Conservation (phyloP, 306 rosid species). For the Gillenia trifoliata region DNA sequence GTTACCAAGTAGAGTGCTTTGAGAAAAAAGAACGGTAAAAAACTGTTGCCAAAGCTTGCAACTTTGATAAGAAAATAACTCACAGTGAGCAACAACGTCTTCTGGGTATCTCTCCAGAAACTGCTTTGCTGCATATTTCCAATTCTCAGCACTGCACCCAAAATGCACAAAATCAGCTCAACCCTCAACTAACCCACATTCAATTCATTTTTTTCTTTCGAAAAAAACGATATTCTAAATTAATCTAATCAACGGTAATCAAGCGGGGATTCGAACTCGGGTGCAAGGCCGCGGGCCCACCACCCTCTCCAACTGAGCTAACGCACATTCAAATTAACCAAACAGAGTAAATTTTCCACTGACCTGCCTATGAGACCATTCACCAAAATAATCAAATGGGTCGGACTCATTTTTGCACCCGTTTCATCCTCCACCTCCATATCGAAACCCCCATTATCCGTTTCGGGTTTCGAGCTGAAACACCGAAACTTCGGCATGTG, state of each 20-base stretch:
- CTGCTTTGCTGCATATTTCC: conserved; percentile 77
- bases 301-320: background rate
- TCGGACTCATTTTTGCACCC: conserved; percentile 35
- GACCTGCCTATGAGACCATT: conserved; percentile 86
- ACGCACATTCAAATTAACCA: background rate
- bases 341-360: background rate
- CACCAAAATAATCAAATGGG: conserved; percentile 71
- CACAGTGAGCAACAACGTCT: conserved; percentile 75
- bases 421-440: conserved; percentile 43
- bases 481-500: conserved; percentile 47
- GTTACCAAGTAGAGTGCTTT: background rate
- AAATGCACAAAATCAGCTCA: background rate
- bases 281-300: background rate
- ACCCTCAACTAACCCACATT: background rate
- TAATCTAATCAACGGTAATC: too few species aligned
- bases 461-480: conserved; percentile 37
- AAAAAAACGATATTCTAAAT: too few species aligned
- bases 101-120: conserved; percentile 51
- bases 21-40: background rate
- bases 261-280: too few species aligned
- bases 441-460: conserved; percentile 48
- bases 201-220: background rate
- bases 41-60: background rate
- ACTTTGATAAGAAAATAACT: conserved; percentile 19
- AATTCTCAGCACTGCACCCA: conserved; percentile 60